These are phyloP conservation scores for Penicillium soppii DNA, from an alignment of 495 filamentous ascomycete species.

Conservation along the genomic window DNA sequence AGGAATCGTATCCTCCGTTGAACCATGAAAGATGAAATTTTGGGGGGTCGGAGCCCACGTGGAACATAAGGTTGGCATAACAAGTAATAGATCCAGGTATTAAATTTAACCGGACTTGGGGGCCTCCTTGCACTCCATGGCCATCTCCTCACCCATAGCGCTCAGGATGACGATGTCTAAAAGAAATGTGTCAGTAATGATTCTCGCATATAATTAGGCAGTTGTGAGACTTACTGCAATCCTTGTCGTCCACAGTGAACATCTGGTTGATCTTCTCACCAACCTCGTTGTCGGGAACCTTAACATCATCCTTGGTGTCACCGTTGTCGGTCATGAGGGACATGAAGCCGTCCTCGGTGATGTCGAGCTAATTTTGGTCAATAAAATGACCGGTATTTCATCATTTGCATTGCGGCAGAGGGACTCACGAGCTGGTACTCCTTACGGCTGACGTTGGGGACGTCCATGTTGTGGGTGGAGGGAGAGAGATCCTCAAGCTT, in stretches of 20 bases:
- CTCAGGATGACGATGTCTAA: constrained; percentile 86
- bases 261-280: constrained; percentile 77
- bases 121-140: constrained; percentile 92
- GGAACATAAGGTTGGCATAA: constrained; percentile 36
- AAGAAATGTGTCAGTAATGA: constrained; percentile 9
- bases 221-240: constrained; percentile 67
- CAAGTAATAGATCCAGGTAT: constrained; percentile 26
- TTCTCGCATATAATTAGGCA: not conserved
- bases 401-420: not conserved
- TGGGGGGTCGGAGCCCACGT: constrained; percentile 24
- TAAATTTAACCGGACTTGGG: constrained; percentile 41
- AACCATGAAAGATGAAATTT: constrained; percentile 33
- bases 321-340: constrained; percentile 82
- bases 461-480: constrained; percentile 99
- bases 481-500: constrained; percentile 99
- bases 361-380: constrained; percentile 61
- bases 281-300: constrained; percentile 84
- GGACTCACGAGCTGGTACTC: constrained; percentile 90
- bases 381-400: not conserved
- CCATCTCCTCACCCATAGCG: constrained; percentile 93
- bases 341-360: constrained; percentile 88
- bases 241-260: constrained; percentile 72
- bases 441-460: constrained; percentile 83
- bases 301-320: constrained; percentile 89
- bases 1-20: constrained; percentile 32